phyloP scores from a whole-genome alignment of 192 early-diverging fungal genomes.

The Backusella tuberculispora region DNA sequence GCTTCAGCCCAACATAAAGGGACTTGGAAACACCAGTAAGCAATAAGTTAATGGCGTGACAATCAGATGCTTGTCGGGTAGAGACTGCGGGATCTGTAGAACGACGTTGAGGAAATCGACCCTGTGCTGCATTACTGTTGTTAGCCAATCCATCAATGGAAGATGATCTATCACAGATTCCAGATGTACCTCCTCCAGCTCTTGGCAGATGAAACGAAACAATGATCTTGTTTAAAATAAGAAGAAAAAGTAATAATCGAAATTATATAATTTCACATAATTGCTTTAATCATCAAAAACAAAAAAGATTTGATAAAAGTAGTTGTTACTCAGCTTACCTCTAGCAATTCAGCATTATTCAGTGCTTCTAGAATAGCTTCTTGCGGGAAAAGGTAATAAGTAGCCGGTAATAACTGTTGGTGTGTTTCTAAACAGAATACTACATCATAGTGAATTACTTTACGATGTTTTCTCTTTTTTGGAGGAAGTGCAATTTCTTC shows the following conservation, averaged over 20 bases:
- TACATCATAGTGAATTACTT: slow-evolving; percentile 25
- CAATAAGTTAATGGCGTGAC: slow-evolving; percentile 17
- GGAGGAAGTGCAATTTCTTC: slow-evolving; percentile 14
- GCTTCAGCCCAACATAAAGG: slow-evolving; percentile 29
- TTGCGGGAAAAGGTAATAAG: slow-evolving; percentile 52
- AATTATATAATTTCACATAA: neutral
- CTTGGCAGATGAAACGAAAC: slow-evolving; percentile 25
- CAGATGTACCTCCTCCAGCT: neutral
- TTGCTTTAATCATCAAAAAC: neutral
- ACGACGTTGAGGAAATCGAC: slow-evolving; percentile 19
- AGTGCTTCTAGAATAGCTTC: slow-evolving; percentile 53
- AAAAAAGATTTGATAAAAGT: neutral
- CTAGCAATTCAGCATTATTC: slow-evolving; percentile 28
- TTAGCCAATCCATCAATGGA: slow-evolving; percentile 1
- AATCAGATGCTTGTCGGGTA: slow-evolving; percentile 6
- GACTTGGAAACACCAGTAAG: slow-evolving; percentile 22
- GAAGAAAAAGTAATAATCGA: neutral
- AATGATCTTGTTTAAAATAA: slow-evolving; percentile 5
- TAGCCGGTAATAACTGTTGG: slow-evolving; percentile 6
- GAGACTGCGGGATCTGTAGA: slow-evolving; percentile 28
- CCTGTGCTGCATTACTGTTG: slow-evolving; percentile 14
- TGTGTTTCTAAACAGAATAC: slow-evolving; percentile 23
- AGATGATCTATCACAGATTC: neutral
- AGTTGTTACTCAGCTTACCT: slow-evolving; percentile 17
- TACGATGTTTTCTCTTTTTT: slow-evolving; percentile 24